Evolutionary conservation across 768 basidiomycete genomes (phyloP), one percentile per base, ranked within the genome.

Genomic region (Dioszegia crocea): DNA sequence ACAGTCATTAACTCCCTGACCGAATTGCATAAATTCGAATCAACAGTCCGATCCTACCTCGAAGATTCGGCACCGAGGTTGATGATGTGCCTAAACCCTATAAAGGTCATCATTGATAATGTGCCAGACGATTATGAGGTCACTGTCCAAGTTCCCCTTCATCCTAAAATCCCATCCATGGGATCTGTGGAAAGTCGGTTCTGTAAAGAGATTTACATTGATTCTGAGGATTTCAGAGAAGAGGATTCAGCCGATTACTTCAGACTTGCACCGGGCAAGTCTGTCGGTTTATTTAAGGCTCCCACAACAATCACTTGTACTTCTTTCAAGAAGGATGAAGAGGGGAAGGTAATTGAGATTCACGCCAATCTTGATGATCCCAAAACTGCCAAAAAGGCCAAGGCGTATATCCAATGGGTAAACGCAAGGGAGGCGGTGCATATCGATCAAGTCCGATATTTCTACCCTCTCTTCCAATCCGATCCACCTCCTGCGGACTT

Each of bases 181-280:
- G 96, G 96, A 5, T 83, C 83, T 14, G 86, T 87, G 44, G 83
- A 79, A 31, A 81, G 82, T 27, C 88, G 90, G 59, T 68, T 97
- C 78, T 89, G 92, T 11, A 85, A 86, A 21, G 87, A 85, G 8
- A 80, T 99, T 57, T 97, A 88, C 78, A 97, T 98, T 71, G 94
- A 99, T 62, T 80, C 81, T 27, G 90, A 93, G 60, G 96, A 99
- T 78, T 99, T 99, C 82, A 83, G 96, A 52, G 78, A 88, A 33
- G 84, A 89, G 65, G 92, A 94, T 71, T 68, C 74, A 10, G 89
- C 90, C 23, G 93, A 98, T 74, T 99, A 96, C 79, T 98, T 93
- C 85, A 87, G 96, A 40, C 86, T 99, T 45, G 91, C 94, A 16
- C 96, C 96, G 6, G 93, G 93, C 45, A 97, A 97, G 80, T 91